phyloP scores from a whole-genome alignment of 371 early-diverging fungal genomes.

The Apophysomyces elegans region DNA sequence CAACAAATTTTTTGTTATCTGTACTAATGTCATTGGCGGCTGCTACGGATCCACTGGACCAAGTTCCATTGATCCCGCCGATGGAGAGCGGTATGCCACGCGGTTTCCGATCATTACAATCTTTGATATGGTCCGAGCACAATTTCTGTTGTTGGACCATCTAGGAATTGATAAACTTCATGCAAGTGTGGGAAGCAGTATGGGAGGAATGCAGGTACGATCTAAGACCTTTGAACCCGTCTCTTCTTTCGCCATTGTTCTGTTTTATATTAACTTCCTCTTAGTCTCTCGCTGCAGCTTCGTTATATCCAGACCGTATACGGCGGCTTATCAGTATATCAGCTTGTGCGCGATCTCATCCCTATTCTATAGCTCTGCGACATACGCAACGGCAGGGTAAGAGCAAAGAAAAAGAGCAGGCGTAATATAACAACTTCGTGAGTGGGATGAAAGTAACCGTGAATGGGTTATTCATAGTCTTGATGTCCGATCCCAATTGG shows the following conservation, averaged over 20 bases:
- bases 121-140: slow-evolving; percentile 95
- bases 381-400: slow-evolving; percentile 87
- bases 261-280: neutral
- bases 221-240: no score
- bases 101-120: slow-evolving; percentile 92
- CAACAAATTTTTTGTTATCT: slow-evolving; percentile 85
- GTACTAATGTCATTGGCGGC: slow-evolving; percentile 87
- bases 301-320: slow-evolving; percentile 84
- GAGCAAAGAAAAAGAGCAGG: neutral
- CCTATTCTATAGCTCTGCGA: slow-evolving; percentile 93
- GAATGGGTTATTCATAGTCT: slow-evolving; percentile 45
- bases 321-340: slow-evolving; percentile 83
- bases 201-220: slow-evolving; percentile 93
- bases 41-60: slow-evolving; percentile 93
- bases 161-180: slow-evolving; percentile 83
- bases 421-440: no score
- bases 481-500: slow-evolving; percentile 96
- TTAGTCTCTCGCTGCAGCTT: slow-evolving; percentile 82
- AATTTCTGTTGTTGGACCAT: slow-evolving; percentile 81
- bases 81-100: slow-evolving; percentile 82
- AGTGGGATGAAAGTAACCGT: neutral
- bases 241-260: neutral
- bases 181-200: slow-evolving; percentile 92
- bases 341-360: slow-evolving; percentile 93
- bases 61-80: slow-evolving; percentile 73